A percentile compares a stretch with the other conserved stretches of the same genome.
These are phyloP conservation scores for Lizonia empirigonia DNA, from an alignment of 2,329 filamentous ascomycete species.

Conservation along the genomic window DNA sequence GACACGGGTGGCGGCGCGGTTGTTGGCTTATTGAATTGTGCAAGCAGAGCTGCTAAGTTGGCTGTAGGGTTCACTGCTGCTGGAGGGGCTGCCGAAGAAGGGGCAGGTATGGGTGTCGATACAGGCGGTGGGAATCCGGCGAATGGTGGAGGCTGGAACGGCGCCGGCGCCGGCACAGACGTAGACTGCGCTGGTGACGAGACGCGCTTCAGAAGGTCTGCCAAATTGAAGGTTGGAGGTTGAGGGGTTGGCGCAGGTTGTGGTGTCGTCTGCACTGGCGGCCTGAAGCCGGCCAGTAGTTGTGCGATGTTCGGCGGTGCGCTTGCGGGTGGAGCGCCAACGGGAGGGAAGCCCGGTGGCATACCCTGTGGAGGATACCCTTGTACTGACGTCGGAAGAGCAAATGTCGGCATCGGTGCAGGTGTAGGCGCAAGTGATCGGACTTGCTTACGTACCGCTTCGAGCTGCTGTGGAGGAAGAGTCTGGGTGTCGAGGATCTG, in stretches of 20 bases:
- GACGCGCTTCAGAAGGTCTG: slow-evolving; percentile 38
- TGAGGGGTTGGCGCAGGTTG: slow-evolving; percentile 28
- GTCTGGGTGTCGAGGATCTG: slow-evolving; percentile 77
- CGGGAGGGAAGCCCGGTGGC: slow-evolving; percentile 23
- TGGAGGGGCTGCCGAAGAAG: slow-evolving; percentile 34
- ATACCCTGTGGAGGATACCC: slow-evolving; percentile 35
- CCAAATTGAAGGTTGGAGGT: slow-evolving; percentile 33
- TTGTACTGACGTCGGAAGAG: slow-evolving; percentile 36
- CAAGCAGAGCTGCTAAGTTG: slow-evolving; percentile 41
- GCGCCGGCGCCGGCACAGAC: slow-evolving; percentile 29
- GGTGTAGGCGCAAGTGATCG: slow-evolving; percentile 71
- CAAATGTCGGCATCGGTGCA: slow-evolving; percentile 50
- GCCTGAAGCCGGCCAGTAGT: slow-evolving; percentile 34
- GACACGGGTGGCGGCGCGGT: slow-evolving; percentile 24
- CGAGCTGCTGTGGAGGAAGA: slow-evolving; percentile 79
- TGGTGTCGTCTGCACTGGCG: slow-evolving; percentile 28
- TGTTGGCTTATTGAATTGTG: slow-evolving; percentile 38
- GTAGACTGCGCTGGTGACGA: slow-evolving; percentile 36
- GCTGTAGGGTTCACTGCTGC: slow-evolving; percentile 33
- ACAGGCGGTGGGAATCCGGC: slow-evolving; percentile 28
- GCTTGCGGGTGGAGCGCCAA: slow-evolving; percentile 25
- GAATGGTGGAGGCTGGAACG: slow-evolving; percentile 39
- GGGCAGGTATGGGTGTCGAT: slow-evolving; percentile 29
- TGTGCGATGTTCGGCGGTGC: slow-evolving; percentile 38
- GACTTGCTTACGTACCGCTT: slow-evolving; percentile 84